Evolutionary conservation across 2,329 filamentous ascomycete genomes (phyloP).

Genomic region (Sordariomycetes sp.): DNA sequence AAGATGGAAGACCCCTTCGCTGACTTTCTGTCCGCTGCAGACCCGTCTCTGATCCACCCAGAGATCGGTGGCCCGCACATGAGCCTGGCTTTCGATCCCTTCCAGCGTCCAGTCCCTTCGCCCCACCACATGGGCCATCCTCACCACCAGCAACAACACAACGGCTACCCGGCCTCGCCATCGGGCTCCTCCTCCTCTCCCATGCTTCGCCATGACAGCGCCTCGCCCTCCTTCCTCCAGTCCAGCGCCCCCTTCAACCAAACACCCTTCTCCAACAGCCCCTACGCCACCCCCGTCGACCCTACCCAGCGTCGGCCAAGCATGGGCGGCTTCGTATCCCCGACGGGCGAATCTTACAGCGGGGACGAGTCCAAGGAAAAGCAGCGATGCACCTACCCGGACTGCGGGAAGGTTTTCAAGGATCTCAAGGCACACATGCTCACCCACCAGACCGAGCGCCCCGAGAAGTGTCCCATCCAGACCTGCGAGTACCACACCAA

Average conservation of each 20-base stretch:
- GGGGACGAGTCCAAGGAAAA: conserved; percentile 58
- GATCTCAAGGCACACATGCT: conserved; percentile 91
- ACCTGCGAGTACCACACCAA: conserved; percentile 89
- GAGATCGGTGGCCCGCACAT: conserved; percentile 41
- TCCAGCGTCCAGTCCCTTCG: conserved; percentile 34
- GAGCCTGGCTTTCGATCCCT: conserved; percentile 35
- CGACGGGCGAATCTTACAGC: conserved; percentile 49
- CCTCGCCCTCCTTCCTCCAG: conserved; percentile 54
- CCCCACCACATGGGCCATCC: conserved; percentile 28
- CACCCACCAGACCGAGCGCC: conserved; percentile 82
- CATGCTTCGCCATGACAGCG: conserved; percentile 42
- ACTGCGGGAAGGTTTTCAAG: conserved; percentile 81
- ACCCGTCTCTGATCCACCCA: conserved; percentile 47
- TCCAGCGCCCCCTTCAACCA: conserved; percentile 40
- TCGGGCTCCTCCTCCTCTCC: conserved; percentile 44
- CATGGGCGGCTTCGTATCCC: conserved; percentile 60
- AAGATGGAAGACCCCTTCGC: not conserved
- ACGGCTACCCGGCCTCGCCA: conserved; percentile 52
- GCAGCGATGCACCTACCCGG: conserved; percentile 68
- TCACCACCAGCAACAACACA: conserved; percentile 41
- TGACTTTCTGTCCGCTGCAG: conserved; percentile 21
- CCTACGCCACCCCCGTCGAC: conserved; percentile 37
- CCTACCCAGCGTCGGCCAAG: conserved; percentile 52
- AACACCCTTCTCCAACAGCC: conserved; percentile 41
- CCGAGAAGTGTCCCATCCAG: conserved; percentile 88